Base-by-base conservation (phyloP, 768 basidiomycete genomes). In the Boletus patriciae region DNA sequence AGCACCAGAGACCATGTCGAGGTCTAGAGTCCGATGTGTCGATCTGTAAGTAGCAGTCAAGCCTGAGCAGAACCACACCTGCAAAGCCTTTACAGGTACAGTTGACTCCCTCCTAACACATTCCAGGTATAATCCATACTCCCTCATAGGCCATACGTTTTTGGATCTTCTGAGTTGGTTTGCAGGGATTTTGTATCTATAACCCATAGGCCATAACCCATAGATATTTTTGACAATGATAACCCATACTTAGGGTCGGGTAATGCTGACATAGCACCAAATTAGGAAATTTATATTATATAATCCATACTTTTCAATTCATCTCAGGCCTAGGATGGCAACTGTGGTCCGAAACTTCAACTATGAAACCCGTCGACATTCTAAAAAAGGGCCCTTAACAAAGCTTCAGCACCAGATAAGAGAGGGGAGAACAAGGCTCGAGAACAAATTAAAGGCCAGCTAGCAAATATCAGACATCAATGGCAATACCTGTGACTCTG, bases 131-230 rank as follows among this genome's bases (percentile, higher is more conserved):
- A 55, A 48, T 33, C 23, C 31, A 55, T 55, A 55, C 47, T 42
- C 53, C 21, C 46, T 48, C 1, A 34, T 40, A 54, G n/a, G 1
- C 13, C 54, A 54, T 54, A 42, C 9, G 0, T 50, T 49, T 55
- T 41, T 43, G 18, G 10, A 43, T 34, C 27, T 44, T 19, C 36
- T 15, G 7, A 46, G 44, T 46, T 40, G 44, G 36, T 37, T 37
- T 40, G 45, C 44, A 46, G 44, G 12, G 19, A 46, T 8, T 40
- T 46, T 16, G 9, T n/a, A 10, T 16, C 11, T 3, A 54, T 54
- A 54, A 25, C 45, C n/a, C 25, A 51, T 51, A 51, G 5, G 3
- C 46, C 38, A 54, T 47, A 54, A 42, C 38, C 53, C 46, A 54
- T 54, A 13, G 51, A 10, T 4, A 15, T 52, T 52, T 52, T 52